Evolutionary conservation across 2,329 filamentous ascomycete genomes (phyloP).

Genomic region (Diaporthe helianthi): DNA sequence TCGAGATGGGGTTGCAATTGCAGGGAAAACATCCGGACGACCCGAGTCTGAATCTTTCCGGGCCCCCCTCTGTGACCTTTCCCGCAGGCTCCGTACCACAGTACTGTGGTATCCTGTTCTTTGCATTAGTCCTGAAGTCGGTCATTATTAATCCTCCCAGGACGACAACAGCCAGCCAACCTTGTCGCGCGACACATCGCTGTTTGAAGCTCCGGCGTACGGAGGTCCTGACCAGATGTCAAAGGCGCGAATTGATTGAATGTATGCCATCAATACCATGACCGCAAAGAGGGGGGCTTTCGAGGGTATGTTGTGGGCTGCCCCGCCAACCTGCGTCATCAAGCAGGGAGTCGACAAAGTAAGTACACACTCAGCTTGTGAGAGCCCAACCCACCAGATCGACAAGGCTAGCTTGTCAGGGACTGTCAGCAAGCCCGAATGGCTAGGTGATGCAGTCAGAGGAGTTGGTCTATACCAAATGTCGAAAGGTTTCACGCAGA

Average conservation of each 20-base stretch:
- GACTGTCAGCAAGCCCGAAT: not conserved
- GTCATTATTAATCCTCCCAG: conserved; percentile 18
- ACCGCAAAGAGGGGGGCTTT: conserved; percentile 22
- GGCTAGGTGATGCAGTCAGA: not conserved
- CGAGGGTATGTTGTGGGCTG: conserved; percentile 22
- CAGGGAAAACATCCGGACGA: conserved; percentile 3
- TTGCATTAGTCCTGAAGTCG: not conserved
- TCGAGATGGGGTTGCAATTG: not conserved
- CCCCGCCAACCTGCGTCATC: conserved; percentile 23
- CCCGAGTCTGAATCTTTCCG: conserved; percentile 6
- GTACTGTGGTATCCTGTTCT: too few species aligned
- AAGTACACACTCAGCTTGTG: not conserved
- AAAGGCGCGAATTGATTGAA: conserved; percentile 5
- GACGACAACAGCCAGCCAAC: conserved; percentile 1
- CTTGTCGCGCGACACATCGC: conserved; percentile 21
- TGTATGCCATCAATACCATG: conserved; percentile 18
- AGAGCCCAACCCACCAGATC: not conserved
- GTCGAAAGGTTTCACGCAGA: not conserved
- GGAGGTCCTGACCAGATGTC: conserved; percentile 9
- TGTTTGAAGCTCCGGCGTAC: conserved; percentile 21
- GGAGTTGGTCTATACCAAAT: not conserved
- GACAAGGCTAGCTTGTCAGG: not conserved
- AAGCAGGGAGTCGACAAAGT: conserved; percentile 1
- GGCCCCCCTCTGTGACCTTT: not conserved
- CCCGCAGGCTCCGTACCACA: not conserved